phyloP scores from a whole-genome alignment of 208 protist genomes.

The Leishmania aethiopica region DNA sequence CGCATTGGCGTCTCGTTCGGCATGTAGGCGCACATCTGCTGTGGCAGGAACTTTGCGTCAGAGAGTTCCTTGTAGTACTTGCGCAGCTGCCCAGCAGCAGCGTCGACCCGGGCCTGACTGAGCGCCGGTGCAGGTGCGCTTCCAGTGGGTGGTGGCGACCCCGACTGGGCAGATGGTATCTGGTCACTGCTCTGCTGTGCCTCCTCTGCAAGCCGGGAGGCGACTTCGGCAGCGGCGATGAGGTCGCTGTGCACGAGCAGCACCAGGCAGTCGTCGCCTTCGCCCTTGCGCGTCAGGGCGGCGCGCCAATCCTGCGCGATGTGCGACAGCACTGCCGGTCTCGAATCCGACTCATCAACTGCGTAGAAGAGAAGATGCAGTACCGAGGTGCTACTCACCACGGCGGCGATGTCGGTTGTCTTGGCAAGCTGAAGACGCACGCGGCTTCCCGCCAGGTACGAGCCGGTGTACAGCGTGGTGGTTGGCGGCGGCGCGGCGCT shows the following conservation, averaged over 20 bases:
- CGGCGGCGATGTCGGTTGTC: constrained; percentile 48
- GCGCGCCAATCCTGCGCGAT: constrained; percentile 64
- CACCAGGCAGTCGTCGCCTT: constrained; percentile 56
- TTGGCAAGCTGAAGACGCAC: constrained; percentile 72
- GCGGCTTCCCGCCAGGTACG: constrained; percentile 42
- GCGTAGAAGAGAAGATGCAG: constrained; percentile 71
- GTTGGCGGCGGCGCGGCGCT: constrained; percentile 1
- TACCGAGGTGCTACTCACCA: constrained; percentile 32
- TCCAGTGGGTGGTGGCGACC: neutral
- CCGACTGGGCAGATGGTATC: neutral
- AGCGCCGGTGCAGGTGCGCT: constrained; percentile 6
- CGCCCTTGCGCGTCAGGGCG: constrained; percentile 46
- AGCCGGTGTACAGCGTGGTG: constrained; percentile 17
- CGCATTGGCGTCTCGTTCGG: constrained; percentile 66
- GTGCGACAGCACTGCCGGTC: constrained; percentile 47
- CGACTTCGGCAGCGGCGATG: constrained; percentile 34
- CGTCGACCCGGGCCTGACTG: constrained; percentile 43
- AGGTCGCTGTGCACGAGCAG: constrained; percentile 57
- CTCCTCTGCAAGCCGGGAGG: constrained; percentile 24
- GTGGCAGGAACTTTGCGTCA: constrained; percentile 49
- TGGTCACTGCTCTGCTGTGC: constrained; percentile 19
- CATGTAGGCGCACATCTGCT: constrained; percentile 75
- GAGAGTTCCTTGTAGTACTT: constrained; percentile 74
- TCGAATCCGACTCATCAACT: constrained; percentile 55
- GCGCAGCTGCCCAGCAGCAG: constrained; percentile 44